phyloP scores from a whole-genome alignment of 169 alveolate genomes.

The Plasmodium gonderi region DNA sequence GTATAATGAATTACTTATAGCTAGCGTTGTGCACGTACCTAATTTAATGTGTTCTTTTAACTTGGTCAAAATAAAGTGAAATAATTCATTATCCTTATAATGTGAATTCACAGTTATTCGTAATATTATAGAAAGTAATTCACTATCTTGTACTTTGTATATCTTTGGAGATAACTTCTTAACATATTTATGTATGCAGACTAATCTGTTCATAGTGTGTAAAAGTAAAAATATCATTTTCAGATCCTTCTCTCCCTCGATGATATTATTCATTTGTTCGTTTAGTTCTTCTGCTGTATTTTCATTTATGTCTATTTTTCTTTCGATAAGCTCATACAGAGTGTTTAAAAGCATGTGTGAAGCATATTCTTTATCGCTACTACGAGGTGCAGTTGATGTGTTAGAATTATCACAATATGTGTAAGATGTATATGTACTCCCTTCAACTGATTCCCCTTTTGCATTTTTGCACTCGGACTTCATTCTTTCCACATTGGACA shows the following conservation, averaged over 20 bases:
- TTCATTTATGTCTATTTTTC: conserved; percentile 22
- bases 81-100: not conserved
- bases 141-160: conserved; percentile 26
- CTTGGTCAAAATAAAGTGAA: not conserved
- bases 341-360: not conserved
- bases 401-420: not conserved
- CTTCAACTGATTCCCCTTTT: too few relatives aligned
- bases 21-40: conserved; percentile 25
- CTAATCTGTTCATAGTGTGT: conserved; percentile 29
- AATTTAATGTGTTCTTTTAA: conserved; percentile 23
- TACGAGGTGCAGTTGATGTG: not conserved
- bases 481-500: not conserved
- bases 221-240: conserved; percentile 35
- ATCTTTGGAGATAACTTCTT: conserved; percentile 1
- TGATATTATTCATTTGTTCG: not conserved
- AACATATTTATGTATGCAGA: conserved; percentile 33
- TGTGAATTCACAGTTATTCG: conserved; percentile 18
- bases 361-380: not conserved
- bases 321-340: conserved; percentile 12
- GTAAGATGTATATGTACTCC: too few relatives aligned
- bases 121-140: conserved; percentile 37
- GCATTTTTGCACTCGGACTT: not conserved
- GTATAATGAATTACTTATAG: conserved; percentile 55
- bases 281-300: conserved; percentile 8
- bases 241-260: conserved; percentile 11